These are phyloP conservation scores for Hordeum marinum DNA, from an alignment of 176 grass and related monocot genomes.

Conservation along the genomic window DNA sequence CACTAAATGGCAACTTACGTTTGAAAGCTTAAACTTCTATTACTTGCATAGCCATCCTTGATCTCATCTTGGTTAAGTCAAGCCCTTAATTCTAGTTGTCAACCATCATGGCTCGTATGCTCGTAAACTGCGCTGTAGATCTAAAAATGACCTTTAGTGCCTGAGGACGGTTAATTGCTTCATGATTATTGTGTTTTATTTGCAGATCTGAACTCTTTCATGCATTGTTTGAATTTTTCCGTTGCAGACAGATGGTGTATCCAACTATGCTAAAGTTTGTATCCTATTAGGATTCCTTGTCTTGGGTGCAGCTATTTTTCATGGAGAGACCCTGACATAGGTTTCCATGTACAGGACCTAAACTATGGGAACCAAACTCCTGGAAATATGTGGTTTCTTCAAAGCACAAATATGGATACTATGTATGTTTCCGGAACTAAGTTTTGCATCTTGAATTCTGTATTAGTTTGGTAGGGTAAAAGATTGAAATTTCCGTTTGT, in stretches of 20 bases:
- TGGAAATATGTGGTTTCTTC: constrained; percentile 2
- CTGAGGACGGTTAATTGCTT: neutral
- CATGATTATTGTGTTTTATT: neutral
- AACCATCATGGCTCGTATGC: neutral
- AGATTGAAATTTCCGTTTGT: neutral
- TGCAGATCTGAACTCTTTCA: neutral
- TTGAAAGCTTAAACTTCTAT: neutral
- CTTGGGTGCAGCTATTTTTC: neutral
- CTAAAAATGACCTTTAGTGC: neutral
- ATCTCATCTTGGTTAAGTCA: neutral
- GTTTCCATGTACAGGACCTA: neutral
- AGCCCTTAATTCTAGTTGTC: neutral
- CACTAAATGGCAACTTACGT: neutral
- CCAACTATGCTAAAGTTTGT: too few species aligned
- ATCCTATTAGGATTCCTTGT: too few species aligned
- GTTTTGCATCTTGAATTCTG: neutral
- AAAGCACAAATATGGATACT: neutral
- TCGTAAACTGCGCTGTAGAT: neutral
- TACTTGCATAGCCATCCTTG: neutral
- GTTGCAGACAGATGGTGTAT: too few species aligned
- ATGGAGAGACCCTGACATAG: neutral
- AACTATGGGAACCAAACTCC: neutral
- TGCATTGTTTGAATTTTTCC: neutral
- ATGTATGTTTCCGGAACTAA: neutral
- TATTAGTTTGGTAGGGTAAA: neutral